Base-by-base conservation (phyloP, 441 rosid species). In the Breynia disticha region DNA sequence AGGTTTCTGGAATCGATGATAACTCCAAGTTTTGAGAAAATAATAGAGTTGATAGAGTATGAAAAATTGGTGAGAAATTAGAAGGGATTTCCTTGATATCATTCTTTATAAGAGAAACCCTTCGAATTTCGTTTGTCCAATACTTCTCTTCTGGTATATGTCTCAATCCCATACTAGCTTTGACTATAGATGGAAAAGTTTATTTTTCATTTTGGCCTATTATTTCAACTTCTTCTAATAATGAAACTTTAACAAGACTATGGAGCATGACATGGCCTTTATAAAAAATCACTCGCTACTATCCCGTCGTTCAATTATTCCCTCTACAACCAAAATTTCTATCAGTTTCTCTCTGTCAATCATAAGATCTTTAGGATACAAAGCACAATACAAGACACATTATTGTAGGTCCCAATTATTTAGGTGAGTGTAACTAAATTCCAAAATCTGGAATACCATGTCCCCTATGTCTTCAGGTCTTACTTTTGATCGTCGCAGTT, bases 341-440 rank as follows among this genome's bases (percentile, higher is more conserved):
- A 65, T 54, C 11, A 69, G 46, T 1, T 52, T 6, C 11, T 11
- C 18, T 15, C 20, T 18, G 0, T 1, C 0, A 10, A 69, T 60
- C 11, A 7, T 16, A 18, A 7, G 6, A 12, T 37, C 60, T 11
- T 44, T 28, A 10, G 52, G 60, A 46, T 3, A 56, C 14, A 51
- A 41, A 11, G 70, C 62, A 45, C 69, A 56, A n/a, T 24, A 48
- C 28, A 61, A 50, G 47, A 65, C 48, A 41, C 61, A 70, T 11
- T 37, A 28, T 17, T 64, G 54, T 16, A 54, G 11, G 0, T 12
- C 42, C 14, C 10, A 13, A 49, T 52, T 14, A 6, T 5, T 14
- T 48, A 59, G 6, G 38, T 19, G 46, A 46, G 44, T 20, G 24
- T 62, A 67, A 43, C 67, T 63, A 6, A 63, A 42, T 17, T 48